Evolutionary conservation across 1,284 basidiomycete genomes (phyloP).

Genomic region (Rhodotorula sp.): DNA sequence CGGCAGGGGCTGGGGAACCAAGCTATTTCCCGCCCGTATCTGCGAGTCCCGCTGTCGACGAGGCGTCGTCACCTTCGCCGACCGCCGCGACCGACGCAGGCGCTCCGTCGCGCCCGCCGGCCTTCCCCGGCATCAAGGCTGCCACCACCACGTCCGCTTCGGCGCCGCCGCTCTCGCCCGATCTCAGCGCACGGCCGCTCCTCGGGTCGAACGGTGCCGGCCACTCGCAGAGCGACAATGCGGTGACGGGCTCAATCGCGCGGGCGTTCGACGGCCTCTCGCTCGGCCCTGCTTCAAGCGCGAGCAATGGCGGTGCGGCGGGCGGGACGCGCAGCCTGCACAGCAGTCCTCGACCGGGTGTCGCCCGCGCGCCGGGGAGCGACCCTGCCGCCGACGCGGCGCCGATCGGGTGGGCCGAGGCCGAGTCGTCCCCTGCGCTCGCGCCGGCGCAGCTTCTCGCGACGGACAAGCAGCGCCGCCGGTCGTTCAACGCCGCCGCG

Average conservation of each 20-base stretch:
- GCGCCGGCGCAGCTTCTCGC: too few relatives aligned
- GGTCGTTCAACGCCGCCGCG: too few relatives aligned
- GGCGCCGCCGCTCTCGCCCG: conserved; percentile 6
- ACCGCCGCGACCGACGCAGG: background rate
- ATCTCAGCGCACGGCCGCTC: background rate
- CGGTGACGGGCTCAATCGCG: background rate
- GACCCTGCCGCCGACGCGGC: too few relatives aligned
- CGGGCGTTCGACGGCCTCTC: background rate
- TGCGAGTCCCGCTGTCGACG: too few relatives aligned
- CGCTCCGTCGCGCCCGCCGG: too few relatives aligned
- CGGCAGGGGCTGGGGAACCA: conserved; percentile 8
- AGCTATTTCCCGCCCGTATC: conserved; percentile 27
- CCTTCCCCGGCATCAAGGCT: background rate
- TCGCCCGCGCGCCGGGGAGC: too few relatives aligned
- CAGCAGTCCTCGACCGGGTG: background rate
- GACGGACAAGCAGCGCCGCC: too few relatives aligned
- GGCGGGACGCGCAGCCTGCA: background rate
- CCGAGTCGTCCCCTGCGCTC: too few relatives aligned
- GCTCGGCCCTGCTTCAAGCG: background rate
- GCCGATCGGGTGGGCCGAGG: too few relatives aligned
- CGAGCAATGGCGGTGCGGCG: background rate
- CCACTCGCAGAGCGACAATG: conserved; percentile 4
- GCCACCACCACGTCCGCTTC: background rate
- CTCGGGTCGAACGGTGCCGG: background rate
- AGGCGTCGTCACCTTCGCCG: background rate